These are phyloP conservation scores for Protomyces lactucae-debilis DNA, from an alignment of 1,139 yeast genomes.

Conservation along the genomic window DNA sequence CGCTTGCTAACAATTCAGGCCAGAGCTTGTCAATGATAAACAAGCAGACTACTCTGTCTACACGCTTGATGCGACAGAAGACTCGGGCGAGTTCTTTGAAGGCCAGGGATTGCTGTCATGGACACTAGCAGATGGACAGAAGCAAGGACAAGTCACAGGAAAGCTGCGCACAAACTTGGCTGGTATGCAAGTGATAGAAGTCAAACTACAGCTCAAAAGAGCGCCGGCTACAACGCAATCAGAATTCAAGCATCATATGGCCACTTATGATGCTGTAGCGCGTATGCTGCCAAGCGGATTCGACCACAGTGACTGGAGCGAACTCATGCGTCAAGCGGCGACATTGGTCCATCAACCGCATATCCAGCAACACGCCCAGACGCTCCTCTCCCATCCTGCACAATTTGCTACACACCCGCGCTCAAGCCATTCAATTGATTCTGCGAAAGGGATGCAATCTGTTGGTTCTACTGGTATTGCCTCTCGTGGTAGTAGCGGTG, in stretches of 20 bases:
- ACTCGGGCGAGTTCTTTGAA: constrained; percentile 12
- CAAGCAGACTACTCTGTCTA: constrained; percentile 13
- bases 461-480: background rate
- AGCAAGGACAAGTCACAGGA: constrained; percentile 6
- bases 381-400: background rate
- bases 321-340: constrained; percentile 3
- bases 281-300: constrained; percentile 11
- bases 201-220: constrained; percentile 9
- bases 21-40: constrained; percentile 18
- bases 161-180: background rate
- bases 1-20: background rate
- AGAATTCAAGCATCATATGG: constrained; percentile 14
- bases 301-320: constrained; percentile 16
- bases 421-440: background rate
- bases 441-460: background rate
- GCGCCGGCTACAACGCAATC: constrained; percentile 13
- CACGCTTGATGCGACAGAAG: constrained; percentile 25
- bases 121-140: constrained; percentile 5
- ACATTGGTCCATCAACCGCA: background rate
- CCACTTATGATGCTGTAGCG: constrained; percentile 16
- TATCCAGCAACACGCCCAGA: background rate
- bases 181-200: constrained; percentile 6
- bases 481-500: background rate
- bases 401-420: background rate
- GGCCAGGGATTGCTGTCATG: constrained; percentile 23